phyloP scores from a whole-genome alignment of 257 asterid species.

The Haberlea rhodopensis region DNA sequence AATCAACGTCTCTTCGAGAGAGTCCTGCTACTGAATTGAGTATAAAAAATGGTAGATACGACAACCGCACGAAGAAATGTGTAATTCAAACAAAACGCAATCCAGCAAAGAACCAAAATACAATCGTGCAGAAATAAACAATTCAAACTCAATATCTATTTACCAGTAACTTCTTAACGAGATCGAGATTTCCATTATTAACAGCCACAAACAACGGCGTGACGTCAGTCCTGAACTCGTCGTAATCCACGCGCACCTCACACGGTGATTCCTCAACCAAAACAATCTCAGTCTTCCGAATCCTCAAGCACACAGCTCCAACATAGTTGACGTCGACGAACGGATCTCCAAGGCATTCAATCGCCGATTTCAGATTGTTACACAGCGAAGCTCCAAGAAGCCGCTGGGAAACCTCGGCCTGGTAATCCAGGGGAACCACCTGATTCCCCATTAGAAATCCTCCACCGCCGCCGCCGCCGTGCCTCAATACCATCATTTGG shows the following conservation, averaged over 20 bases:
- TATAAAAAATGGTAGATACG: not conserved
- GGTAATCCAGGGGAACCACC: slow-evolving; percentile 72
- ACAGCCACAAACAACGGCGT: slow-evolving; percentile 66
- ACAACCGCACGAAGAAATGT: not conserved
- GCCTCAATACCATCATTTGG: slow-evolving; percentile 47
- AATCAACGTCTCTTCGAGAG: not conserved
- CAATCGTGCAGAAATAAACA: not conserved
- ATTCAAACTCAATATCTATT: slow-evolving; percentile 14
- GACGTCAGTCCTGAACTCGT: slow-evolving; percentile 71
- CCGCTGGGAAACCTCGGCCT: slow-evolving; percentile 66
- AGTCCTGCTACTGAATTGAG: not conserved
- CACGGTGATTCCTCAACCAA: slow-evolving; percentile 48
- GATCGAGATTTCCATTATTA: slow-evolving; percentile 50
- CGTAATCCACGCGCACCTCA: slow-evolving; percentile 49
- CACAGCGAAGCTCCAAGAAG: slow-evolving; percentile 57
- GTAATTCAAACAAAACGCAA: not conserved
- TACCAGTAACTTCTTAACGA: slow-evolving; percentile 65
- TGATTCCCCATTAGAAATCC: slow-evolving; percentile 59
- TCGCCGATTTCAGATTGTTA: slow-evolving; percentile 52
- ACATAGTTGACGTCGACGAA: slow-evolving; percentile 69
- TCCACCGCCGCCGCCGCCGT: slow-evolving; percentile 33
- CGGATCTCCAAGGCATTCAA: slow-evolving; percentile 59
- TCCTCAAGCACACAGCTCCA: slow-evolving; percentile 61
- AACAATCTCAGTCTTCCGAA: slow-evolving; percentile 51
- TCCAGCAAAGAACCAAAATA: not conserved